Evolutionary conservation across 1,139 yeast genomes (phyloP).

Genomic region (Debaryomycetaceae sp.): DNA sequence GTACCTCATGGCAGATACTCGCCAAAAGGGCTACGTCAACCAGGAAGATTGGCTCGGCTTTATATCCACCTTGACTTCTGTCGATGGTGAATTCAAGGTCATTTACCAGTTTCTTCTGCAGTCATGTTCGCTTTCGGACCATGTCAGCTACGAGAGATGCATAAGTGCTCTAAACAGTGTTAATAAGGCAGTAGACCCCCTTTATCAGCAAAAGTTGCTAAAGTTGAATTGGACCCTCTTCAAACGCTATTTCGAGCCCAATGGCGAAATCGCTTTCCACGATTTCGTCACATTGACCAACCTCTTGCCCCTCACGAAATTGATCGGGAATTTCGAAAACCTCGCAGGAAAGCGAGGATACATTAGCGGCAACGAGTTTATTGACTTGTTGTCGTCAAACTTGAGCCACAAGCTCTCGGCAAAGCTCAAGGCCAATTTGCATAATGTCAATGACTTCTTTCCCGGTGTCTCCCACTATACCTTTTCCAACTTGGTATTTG

Average conservation of each 20-base stretch:
- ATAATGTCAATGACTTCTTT: constrained; percentile 27
- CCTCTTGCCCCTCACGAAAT: constrained; percentile 36
- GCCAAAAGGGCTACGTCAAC: constrained; percentile 50
- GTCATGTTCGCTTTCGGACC: constrained; percentile 3
- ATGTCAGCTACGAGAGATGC: constrained; percentile 25
- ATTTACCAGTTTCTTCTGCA: constrained; percentile 17
- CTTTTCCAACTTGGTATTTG: constrained; percentile 32
- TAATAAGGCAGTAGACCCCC: constrained; percentile 32
- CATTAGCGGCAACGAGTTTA: constrained; percentile 22
- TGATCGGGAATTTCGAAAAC: constrained; percentile 35
- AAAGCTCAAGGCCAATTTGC: constrained; percentile 26
- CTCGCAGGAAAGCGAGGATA: constrained; percentile 25
- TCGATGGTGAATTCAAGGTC: constrained; percentile 49
- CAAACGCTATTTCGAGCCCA: constrained; percentile 31
- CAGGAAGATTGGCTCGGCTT: constrained; percentile 52
- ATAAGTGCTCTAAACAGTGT: constrained; percentile 25
- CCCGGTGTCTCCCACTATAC: constrained; percentile 23
- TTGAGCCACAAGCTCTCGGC: constrained; percentile 33
- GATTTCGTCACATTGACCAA: constrained; percentile 34
- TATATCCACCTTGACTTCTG: constrained; percentile 40
- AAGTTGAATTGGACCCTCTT: constrained; percentile 38
- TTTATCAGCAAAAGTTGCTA: constrained; percentile 29
- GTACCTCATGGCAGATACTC: constrained; percentile 54
- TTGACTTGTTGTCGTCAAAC: constrained; percentile 24
- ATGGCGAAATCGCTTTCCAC: constrained; percentile 25